Evolutionary conservation across 2,329 filamentous ascomycete genomes (phyloP).

Genomic region (Trichoderma sp.): DNA sequence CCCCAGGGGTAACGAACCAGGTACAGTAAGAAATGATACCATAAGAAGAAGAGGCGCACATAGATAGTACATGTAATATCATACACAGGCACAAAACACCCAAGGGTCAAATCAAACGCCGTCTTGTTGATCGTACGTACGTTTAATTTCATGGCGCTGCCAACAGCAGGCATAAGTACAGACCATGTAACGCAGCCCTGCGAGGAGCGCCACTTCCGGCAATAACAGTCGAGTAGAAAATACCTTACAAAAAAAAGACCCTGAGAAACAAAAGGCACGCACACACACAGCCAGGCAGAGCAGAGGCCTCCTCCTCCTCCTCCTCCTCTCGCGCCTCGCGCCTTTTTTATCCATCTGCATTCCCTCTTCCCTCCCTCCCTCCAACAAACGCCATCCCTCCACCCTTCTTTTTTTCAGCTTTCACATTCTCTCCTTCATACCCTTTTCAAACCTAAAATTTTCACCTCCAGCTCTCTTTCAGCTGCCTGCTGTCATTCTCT

Average conservation of each 20-base stretch:
- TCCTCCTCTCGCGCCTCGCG: not conserved
- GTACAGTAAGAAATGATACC: too few species aligned
- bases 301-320: constrained; percentile 17
- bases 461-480: too few species aligned
- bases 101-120: not conserved
- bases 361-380: not conserved
- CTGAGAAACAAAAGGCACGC: too few species aligned
- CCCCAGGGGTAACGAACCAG: too few species aligned
- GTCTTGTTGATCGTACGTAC: too few species aligned
- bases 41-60: not conserved
- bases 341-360: constrained; percentile 1
- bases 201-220: not conserved
- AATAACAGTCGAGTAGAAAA: not conserved
- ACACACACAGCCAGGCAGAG: not conserved
- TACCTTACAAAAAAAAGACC: too few species aligned
- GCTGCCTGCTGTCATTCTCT: not conserved
- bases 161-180: not conserved
- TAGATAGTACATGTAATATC: too few species aligned
- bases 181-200: not conserved
- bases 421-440: not conserved
- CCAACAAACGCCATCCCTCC: not conserved
- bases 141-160: not conserved
- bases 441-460: not conserved
- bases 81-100: too few species aligned
- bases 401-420: not conserved